Evolutionary conservation across 75 land plant species (phyloP).

Genomic region (Pinus tabuliformis): DNA sequence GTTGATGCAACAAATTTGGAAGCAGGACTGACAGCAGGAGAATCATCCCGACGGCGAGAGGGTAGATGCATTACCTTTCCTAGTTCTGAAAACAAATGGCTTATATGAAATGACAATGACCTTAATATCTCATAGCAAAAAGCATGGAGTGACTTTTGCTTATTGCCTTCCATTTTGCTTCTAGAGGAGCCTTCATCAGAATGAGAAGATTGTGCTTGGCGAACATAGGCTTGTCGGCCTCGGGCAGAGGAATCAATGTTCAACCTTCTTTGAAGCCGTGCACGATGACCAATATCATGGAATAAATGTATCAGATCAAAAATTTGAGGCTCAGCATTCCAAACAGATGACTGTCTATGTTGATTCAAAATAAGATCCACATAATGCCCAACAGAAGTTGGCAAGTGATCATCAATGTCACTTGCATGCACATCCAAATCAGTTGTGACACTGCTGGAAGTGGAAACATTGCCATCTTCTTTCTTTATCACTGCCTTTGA

Average conservation of each 20-base stretch:
- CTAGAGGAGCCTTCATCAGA: slow-evolving; percentile 30
- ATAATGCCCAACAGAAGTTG: slow-evolving; percentile 55
- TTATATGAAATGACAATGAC: slow-evolving; percentile 71
- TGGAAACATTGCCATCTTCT: slow-evolving; percentile 32
- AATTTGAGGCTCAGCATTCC: slow-evolving; percentile 75
- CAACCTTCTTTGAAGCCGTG: slow-evolving; percentile 43
- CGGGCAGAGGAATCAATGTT: slow-evolving; percentile 40
- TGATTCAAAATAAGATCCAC: slow-evolving; percentile 67
- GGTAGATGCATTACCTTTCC: slow-evolving; percentile 88
- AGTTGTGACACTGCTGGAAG: slow-evolving; percentile 21
- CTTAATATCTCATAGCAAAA: slow-evolving; percentile 85
- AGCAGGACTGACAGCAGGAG: slow-evolving; percentile 54
- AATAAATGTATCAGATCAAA: slow-evolving; percentile 65
- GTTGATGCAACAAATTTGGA: slow-evolving; percentile 72
- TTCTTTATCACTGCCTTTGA: slow-evolving; percentile 53
- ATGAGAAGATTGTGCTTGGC: slow-evolving; percentile 24
- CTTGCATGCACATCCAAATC: slow-evolving; percentile 12
- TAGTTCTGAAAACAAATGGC: slow-evolving; percentile 85
- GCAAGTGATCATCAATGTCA: slow-evolving; percentile 57
- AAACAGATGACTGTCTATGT: slow-evolving; percentile 53
- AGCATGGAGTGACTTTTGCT: slow-evolving; percentile 70
- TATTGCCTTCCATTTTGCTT: slow-evolving; percentile 44
- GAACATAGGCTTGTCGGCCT: slow-evolving; percentile 20
- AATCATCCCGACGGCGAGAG: slow-evolving; percentile 87
- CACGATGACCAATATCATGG: slow-evolving; percentile 66